Base-by-base conservation (phyloP, 2,329 filamentous ascomycete genomes). In the Neofusicoccum cordaticola region DNA sequence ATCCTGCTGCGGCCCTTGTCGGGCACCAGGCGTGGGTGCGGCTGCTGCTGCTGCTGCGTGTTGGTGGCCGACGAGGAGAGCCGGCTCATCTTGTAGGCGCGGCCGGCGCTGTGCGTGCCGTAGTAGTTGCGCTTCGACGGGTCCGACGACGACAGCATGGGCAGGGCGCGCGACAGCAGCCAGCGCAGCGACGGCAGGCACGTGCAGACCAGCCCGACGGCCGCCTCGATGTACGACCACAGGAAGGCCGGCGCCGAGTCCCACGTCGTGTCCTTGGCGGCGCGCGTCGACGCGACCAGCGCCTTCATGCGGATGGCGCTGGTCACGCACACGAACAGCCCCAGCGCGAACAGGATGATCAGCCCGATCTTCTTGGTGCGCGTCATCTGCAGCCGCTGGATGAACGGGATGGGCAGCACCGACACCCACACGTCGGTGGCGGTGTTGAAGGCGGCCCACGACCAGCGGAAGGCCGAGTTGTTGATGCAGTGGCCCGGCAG, bases 141-240 rank as follows among this genome's bases (percentile, higher is more conserved):
- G 17, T 39, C 27, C 31, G 8, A 34, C 27, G 56, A 45, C 15
- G 61, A 37, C 58, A 61, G 58, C 35, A 60, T 50, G n/a, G 66
- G 66, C 19, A 57, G 60, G 39, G 47, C 64, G 17, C 41, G 35
- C 12, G 65, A 52, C 7, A 67, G 44, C 15, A 66, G 56, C 62
- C 66, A 65, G 17, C 71, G 69, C 6, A 73, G 62, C 50, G 70
- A 71, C 51, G 72, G 71, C 11, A 73, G 60, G 37, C 71, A 73
- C 2, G 71, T 70, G 61, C 71, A 72, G 5, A 73, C 71, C 2
- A 73, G 68, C 4, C 71, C 71, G 11, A 67, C 67, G 6, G 71
- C 71, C 19, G 71, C 68, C 52, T 73, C 71, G 48, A 73, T 71
- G 41, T 69, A 72, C 8, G 70, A 72, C 71, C 71, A 73, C 1